Evolutionary conservation across 345 rosid genomes (phyloP).

Genomic region (Linum tenue): DNA sequence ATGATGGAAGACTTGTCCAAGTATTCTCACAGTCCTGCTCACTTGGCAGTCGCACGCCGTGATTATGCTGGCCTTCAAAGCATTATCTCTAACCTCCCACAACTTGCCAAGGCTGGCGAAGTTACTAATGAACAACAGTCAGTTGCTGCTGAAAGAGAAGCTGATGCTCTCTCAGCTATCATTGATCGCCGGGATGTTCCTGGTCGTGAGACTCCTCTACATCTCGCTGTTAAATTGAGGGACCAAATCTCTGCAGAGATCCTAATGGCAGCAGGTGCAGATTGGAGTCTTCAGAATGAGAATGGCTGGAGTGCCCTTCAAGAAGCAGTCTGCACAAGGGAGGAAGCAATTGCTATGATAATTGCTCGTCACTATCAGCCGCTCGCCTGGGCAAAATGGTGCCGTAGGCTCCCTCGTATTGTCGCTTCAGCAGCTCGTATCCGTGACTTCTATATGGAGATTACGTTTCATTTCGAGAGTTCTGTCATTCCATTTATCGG

Average conservation of each 20-base stretch:
- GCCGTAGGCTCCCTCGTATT: conserved; percentile 10
- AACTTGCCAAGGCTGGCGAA: background rate
- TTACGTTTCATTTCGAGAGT: conserved; percentile 16
- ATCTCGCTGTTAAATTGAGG: conserved; percentile 1
- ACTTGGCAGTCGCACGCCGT: conserved; percentile 3
- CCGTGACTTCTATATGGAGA: conserved; percentile 15
- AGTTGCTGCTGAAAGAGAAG: background rate
- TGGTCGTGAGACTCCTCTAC: conserved; percentile 3
- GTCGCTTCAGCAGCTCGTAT: conserved; percentile 12
- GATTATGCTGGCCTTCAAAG: background rate
- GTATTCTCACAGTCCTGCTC: conserved; percentile 4
- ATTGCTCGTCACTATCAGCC: conserved; percentile 13
- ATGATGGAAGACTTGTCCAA: background rate
- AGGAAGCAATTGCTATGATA: conserved; percentile 14
- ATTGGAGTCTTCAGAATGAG: conserved; percentile 13
- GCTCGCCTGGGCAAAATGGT: conserved; percentile 18
- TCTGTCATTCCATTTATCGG: conserved; percentile 12
- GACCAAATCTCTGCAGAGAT: background rate
- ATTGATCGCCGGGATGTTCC: conserved; percentile 4
- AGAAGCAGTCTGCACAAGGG: conserved; percentile 14
- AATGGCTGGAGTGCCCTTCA: conserved; percentile 17
- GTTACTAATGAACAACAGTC: background rate
- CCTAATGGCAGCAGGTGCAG: conserved; percentile 1
- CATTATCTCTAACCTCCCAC: background rate
- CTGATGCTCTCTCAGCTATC: background rate